phyloP scores from a whole-genome alignment of 208 protist genomes.

The Leishmania martiniquensis region DNA sequence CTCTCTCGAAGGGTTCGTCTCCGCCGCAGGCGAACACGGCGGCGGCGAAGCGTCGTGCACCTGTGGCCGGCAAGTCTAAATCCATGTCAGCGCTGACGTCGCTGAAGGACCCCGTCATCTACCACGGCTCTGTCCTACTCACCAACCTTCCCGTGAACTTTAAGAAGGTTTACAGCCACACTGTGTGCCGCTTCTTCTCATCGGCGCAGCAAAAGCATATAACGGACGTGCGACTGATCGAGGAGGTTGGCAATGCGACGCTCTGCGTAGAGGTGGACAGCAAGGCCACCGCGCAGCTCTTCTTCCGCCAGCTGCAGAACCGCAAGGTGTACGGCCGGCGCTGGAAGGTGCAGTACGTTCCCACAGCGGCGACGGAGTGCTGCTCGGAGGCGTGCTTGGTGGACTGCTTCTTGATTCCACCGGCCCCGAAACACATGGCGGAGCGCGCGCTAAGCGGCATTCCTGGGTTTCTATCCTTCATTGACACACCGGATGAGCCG shows the following conservation, averaged over 20 bases:
- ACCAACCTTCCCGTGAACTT: slow-evolving; percentile 68
- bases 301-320: slow-evolving; percentile 77
- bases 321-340: slow-evolving; percentile 64
- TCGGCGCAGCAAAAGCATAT: slow-evolving; percentile 29
- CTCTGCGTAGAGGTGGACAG: slow-evolving; percentile 64
- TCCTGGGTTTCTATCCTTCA: slow-evolving; percentile 72
- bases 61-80: background rate
- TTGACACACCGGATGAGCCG: slow-evolving; percentile 33
- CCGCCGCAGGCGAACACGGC: background rate
- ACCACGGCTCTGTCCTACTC: slow-evolving; percentile 68
- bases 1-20: background rate
- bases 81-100: background rate
- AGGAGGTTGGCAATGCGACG: slow-evolving; percentile 76
- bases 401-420: slow-evolving; percentile 58
- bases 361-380: slow-evolving; percentile 34
- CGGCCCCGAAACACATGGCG: slow-evolving; percentile 46
- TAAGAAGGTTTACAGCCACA: slow-evolving; percentile 66
- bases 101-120: slow-evolving; percentile 36
- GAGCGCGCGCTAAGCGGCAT: slow-evolving; percentile 62
- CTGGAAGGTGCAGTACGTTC: slow-evolving; percentile 81
- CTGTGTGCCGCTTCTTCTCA: slow-evolving; percentile 59
- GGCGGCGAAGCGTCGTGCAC: slow-evolving; percentile 4
- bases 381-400: slow-evolving; percentile 70
- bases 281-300: slow-evolving; percentile 52
- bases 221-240: slow-evolving; percentile 51